Evolutionary conservation across 2,329 filamentous ascomycete species (phyloP), one percentile per base, ranked within the genome.

Genomic region (Fusarium secorum): DNA sequence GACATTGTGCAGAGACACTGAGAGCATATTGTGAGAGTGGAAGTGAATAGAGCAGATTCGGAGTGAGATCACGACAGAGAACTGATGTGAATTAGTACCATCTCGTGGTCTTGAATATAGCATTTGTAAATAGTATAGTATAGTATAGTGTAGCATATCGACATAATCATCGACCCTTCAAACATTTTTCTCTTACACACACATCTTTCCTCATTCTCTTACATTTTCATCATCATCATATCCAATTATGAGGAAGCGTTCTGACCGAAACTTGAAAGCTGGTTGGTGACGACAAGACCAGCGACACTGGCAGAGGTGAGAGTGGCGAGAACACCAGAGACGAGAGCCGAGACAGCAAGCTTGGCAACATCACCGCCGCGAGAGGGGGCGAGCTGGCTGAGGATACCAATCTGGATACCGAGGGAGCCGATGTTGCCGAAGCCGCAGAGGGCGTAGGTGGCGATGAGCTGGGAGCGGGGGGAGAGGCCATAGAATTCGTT

Each of bases 391-490:
- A 97, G 88, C 82, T 97, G 93, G 7, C 91, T 89, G 56, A 97
- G 86, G 64, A 97, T 93, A 84, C 94, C 94, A 67, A 97, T 96
- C 82, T 97, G 94, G 60, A 94, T 95, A 78, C 94, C 94, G 51
- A 97, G 87, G 33, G 93, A 95, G 58, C 92, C 92, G 74, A 97
- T 91, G 83, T 97, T 97, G 69, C 93, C 94, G 79, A 94, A 94
- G 30, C 89, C 89, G 81, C 93, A 97, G 71, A 95, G 87, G 24
- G 93, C 92, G 78, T 97, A 97, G 54, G 93, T 97, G 48, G 91
- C 93, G 77, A 97, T 97, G 72, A 97, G 87, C 48, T 86, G 86
- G 28, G 93, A 93, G 57, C 94, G 93, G 20, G 88, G 83, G 33
- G 88, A 89, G 67, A 97, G 85, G 32, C 78, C 71, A 58, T 81